A percentile compares a stretch with the other conserved stretches of the same genome.
phyloP scores from a whole-genome alignment of 768 basidiomycete genomes.

The Kwoniella shandongensis region DNA sequence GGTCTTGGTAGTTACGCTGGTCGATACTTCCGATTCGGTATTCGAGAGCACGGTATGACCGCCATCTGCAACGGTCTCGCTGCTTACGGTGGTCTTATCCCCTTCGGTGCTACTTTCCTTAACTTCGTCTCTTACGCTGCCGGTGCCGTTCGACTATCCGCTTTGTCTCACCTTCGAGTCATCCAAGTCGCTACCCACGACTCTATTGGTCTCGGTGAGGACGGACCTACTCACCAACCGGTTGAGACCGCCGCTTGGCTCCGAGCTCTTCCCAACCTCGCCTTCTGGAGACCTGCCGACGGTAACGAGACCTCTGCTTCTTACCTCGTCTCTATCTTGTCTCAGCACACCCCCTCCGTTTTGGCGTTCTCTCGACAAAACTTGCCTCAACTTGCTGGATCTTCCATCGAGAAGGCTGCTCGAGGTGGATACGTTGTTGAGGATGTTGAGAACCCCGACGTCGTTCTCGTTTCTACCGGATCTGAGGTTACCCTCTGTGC shows the following conservation, averaged over 20 bases:
- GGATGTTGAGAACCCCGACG: constrained; percentile 74
- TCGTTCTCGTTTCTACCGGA: constrained; percentile 86
- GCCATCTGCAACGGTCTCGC: constrained; percentile 88
- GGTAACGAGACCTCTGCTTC: constrained; percentile 91
- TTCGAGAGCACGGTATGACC: constrained; percentile 96
- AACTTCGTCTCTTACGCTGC: constrained; percentile 94
- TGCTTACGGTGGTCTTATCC: constrained; percentile 88
- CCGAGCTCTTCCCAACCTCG: constrained; percentile 85
- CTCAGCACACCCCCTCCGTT: constrained; percentile 71
- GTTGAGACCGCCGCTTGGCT: constrained; percentile 83
- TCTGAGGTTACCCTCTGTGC: constrained; percentile 81
- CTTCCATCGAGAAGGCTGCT: constrained; percentile 75
- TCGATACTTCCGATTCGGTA: constrained; percentile 92
- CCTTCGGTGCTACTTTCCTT: constrained; percentile 88
- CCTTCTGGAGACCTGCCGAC: constrained; percentile 81
- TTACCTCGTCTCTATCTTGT: constrained; percentile 74
- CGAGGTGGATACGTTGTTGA: constrained; percentile 87
- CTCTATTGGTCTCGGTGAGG: constrained; percentile 78
- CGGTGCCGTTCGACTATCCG: constrained; percentile 87
- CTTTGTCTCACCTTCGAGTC: constrained; percentile 82
- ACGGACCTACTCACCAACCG: constrained; percentile 95
- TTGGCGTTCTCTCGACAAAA: constrained; percentile 49
- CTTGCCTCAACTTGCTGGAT: constrained; percentile 85
- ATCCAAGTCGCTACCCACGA: constrained; percentile 98
- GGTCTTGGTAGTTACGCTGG: constrained; percentile 80